Evolutionary conservation across 352 stramenopile genomes (phyloP), one percentile per base, ranked within the genome.

Genomic region (Phytopythium oedochilum): DNA sequence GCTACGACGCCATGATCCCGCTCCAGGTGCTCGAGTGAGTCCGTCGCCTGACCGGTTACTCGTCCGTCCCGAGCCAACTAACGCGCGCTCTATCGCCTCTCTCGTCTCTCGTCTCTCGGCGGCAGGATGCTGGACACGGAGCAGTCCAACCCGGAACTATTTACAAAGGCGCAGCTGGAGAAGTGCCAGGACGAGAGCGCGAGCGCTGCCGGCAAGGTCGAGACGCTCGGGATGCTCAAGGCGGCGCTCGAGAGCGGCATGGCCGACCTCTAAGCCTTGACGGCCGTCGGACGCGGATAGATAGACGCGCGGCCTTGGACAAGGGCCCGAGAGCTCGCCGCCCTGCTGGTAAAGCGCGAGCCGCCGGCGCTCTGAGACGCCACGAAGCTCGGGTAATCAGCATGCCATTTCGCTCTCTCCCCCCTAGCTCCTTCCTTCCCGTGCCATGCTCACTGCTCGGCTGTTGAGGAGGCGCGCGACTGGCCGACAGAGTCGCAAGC

Each of bases 121-220:
- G n/a, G 23, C 53, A 84, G 69, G 50, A 80, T 77, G 68, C 55
- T 89, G 54, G 75, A 86, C 47, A 62, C 58, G 5, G 49, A 82
- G 36, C 61, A 80, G 35, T 83, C 73, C 6, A 89, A 89, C 52
- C 79, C 76, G 8, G 79, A 89, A 57, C 63, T 88, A 15, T 88
- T 79, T 55, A 89, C 79, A 1, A 85, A 84, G 59, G 29, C 57
- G 42, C 76, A 88, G 60, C 44, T 89, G 47, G 76, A 89, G 36
- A 77, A 73, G 38, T 88, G 76, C 36, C 52, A 78, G 43, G 69
- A 88, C 4, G 74, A 89, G 52, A 89, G 76, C 58, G 44, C 63
- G 31, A 63, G 66, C 18, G 64, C 70, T 3, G 68, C 70, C 0
- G 66, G 55, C 15, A 84, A 83, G 59, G 61, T 75, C 17, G 68